Evolutionary conservation across 306 rosid species (phyloP).

Genomic region (Comarum palustre): DNA sequence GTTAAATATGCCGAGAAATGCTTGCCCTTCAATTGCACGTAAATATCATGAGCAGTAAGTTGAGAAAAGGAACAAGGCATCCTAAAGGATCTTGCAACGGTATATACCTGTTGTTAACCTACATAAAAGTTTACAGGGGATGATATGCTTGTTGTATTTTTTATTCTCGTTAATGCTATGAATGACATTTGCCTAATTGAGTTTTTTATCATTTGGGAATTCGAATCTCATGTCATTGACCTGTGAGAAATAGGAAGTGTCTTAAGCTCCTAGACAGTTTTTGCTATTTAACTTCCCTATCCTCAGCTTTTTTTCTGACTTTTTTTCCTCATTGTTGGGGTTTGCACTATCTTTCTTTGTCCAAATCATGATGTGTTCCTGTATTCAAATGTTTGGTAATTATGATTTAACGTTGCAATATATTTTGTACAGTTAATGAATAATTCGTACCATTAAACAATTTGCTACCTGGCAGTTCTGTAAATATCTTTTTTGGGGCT

Average conservation of each 20-base stretch:
- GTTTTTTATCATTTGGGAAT: not conserved
- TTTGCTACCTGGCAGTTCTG: not conserved
- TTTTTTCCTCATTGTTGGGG: not conserved
- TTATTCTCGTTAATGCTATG: not conserved
- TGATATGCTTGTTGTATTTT: not conserved
- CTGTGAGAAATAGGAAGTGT: not conserved
- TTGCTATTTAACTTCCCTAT: not conserved
- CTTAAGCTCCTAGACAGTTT: not conserved
- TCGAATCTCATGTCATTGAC: not conserved
- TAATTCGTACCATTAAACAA: not conserved
- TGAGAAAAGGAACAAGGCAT: not conserved
- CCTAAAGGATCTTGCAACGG: not conserved
- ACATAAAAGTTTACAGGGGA: not conserved
- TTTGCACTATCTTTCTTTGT: not conserved
- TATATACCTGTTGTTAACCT: not conserved
- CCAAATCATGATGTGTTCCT: not conserved
- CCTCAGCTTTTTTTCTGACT: not conserved
- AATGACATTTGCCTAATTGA: not conserved
- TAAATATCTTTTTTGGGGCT: not conserved
- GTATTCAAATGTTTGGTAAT: not conserved
- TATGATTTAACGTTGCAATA: not conserved
- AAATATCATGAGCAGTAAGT: not conserved
- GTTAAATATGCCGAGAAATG: not conserved
- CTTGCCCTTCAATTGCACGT: not conserved
- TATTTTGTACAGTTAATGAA: not conserved